A percentile compares a stretch with the other conserved stretches of the same genome.
These are phyloP conservation scores for Syzygium oleosum DNA, from an alignment of 345 rosid genomes.

Conservation along the genomic window DNA sequence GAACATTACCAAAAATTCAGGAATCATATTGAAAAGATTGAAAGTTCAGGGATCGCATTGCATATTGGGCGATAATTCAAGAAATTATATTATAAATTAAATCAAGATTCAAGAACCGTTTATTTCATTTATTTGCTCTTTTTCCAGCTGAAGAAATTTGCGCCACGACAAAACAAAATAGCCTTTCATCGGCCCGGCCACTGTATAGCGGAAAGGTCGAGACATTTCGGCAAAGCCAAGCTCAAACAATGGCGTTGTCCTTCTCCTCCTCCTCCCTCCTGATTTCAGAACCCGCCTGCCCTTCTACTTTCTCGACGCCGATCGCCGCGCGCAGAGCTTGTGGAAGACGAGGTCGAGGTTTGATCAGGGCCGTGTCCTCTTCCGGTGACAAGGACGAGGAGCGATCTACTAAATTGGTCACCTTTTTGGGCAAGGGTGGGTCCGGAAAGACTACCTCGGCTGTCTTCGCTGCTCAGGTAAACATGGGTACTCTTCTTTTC, in stretches of 20 bases:
- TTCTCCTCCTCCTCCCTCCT: neutral
- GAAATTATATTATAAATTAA: too few relatives aligned
- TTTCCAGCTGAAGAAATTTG: neutral
- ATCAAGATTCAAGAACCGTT: fast-evolving
- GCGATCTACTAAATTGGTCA: conserved; percentile 44
- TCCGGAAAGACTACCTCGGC: conserved; percentile 88
- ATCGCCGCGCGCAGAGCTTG: neutral
- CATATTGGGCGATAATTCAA: neutral
- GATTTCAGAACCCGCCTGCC: neutral
- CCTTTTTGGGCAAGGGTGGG: conserved; percentile 88
- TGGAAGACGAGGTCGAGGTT: conserved; percentile 12
- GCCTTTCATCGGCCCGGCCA: neutral
- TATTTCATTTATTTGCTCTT: too few relatives aligned
- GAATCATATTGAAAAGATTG: too few relatives aligned
- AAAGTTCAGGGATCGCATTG: neutral
- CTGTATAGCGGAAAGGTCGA: neutral
- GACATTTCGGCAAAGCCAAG: neutral
- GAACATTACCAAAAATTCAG: neutral
- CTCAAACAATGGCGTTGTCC: neutral
- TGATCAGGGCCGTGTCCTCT: conserved; percentile 13
- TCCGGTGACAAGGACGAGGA: conserved; percentile 1
- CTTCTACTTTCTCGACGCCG: neutral
- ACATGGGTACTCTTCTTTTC: neutral
- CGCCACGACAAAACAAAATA: neutral
- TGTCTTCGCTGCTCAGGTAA: conserved; percentile 81